Evolutionary conservation across 2,329 filamentous ascomycete genomes (phyloP), one percentile per base, ranked within the genome.

Genomic region (Xylariaceae sp.): DNA sequence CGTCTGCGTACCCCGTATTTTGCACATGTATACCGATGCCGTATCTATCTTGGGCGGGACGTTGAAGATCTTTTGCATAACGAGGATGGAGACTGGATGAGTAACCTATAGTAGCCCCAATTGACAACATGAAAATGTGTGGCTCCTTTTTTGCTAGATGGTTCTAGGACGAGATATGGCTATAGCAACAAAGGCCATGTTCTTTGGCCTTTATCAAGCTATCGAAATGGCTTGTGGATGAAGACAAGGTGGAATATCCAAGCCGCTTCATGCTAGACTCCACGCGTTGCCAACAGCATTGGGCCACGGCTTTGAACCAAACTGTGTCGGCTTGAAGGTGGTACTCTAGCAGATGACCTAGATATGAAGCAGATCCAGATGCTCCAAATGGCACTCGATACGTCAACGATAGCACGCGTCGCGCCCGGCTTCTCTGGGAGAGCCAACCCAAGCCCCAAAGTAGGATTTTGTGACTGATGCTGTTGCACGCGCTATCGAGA

Each of bases 401-500:
- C 71, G 72, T 7, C 56, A 53, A 18, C 63, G 55, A n/a, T 30
- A 44, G 7, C 4, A 30, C 30, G 67, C 9, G 48, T 58, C 49
- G 67, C 63, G 34, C 55, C 51, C 13, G 62, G 54, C 53, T 61
- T 35, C 17, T 57, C n/a, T 1, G 74, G 71, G 1, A 75, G 67
- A 5, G 62, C 64, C 2, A 55, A 57, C 1, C 74, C 74, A 4
- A 30, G 59, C 47, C 13, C 72, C 67, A 34, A 75, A 3, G 10
- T 15, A n/a, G n/a, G 41, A 45, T 6, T 11, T 30, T 58, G 1
- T 69, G 63, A 60, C 73, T 66, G 9, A 64, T 51, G 63, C 65
- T 75, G 60, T 74, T 74, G 65, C 73, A 77, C 35, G 70, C 68
- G 57, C 73, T 74, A 5, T 30, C 23, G 37, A 41, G 8, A 41